Evolutionary conservation across 2,329 filamentous ascomycete species (phyloP), one percentile per base, ranked within the genome.

Genomic region (Aspergillus sp.): DNA sequence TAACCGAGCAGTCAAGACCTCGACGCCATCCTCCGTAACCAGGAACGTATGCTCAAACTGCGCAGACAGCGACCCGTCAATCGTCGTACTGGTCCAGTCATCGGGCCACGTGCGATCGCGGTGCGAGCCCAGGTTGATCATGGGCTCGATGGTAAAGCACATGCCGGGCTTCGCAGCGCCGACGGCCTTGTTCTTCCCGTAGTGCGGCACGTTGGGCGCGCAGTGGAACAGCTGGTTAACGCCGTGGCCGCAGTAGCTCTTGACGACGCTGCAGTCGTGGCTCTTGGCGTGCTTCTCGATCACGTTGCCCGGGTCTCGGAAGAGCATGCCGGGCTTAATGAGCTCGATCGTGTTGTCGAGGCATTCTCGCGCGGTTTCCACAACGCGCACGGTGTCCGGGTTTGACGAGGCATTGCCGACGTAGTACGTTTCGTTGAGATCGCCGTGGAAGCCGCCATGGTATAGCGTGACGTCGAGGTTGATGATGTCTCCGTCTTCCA

Each of bases 111-210:
- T 96, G 58, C 91, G 82, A 55, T 98, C 91, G 42, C 78, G 78
- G 61, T 94, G 84, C 40, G 84, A 88, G 37, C 91, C 91, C 34
- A 95, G 61, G 25, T 86, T 86, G 56, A 98, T 88, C 91, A 98
- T 98, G 11, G 91, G 91, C 66, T 98, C 91, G 40, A 98, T 98
- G 1, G 91, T 98, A 53, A 98, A 98, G 43, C 86, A 94, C 86
- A 96, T 95, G 33, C 91, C 91, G 0, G 85, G 80, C 67, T 95
- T 95, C 39, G 88, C 91, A 48, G 83, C 78, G 30, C 91, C 91
- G 1, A 95, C 82, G 0, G 89, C 86, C 74, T 96, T 98, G 66
- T 96, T 98, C 72, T 94, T 96, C 36, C 81, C 89, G 54, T 98
- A 98, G 61, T 98, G 91, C 4, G 91, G 91, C 32, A 98, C 80